Percentiles rank a stretch among this genome's conserved stretches.
Conservation (phyloP, 768 basidiomycete species). For the Pholiota microspora region DNA sequence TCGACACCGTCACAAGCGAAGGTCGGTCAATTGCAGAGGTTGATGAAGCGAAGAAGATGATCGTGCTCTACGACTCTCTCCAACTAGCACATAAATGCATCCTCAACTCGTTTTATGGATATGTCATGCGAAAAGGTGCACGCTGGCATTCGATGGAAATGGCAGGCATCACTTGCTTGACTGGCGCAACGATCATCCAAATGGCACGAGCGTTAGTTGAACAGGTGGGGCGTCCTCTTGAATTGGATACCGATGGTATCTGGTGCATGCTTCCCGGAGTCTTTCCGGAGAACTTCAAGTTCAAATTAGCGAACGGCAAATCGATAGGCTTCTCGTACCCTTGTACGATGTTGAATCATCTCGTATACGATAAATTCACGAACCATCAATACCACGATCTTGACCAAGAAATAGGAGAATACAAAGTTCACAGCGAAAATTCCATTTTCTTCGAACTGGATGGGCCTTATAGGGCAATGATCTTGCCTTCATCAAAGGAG, state of each 20-base stretch:
- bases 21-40: slow-evolving; percentile 79
- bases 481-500: slow-evolving; percentile 97
- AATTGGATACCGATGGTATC: slow-evolving; percentile 98
- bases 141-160: slow-evolving; percentile 99
- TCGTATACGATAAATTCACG: slow-evolving; percentile 93
- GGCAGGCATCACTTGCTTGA: slow-evolving; percentile 98
- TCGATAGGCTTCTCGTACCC: slow-evolving; percentile 90
- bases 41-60: slow-evolving; percentile 98
- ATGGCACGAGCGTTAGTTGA: slow-evolving; percentile 98
- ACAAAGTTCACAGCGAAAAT: slow-evolving; percentile 89
- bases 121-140: slow-evolving; percentile 99
- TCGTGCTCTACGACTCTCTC: slow-evolving; percentile 96
- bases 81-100: slow-evolving; percentile 99
- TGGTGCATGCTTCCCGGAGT: slow-evolving; percentile 99
- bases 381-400: slow-evolving; percentile 98
- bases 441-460: slow-evolving; percentile 99
- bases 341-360: slow-evolving; percentile 99
- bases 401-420: slow-evolving; percentile 80
- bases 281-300: slow-evolving; percentile 98
- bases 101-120: slow-evolving; percentile 99
- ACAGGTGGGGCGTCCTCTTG: slow-evolving; percentile 95
- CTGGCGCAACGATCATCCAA: slow-evolving; percentile 97
- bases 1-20: slow-evolving; percentile 71
- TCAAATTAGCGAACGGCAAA: slow-evolving; percentile 87
- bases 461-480: slow-evolving; percentile 99